These are phyloP conservation scores for Parmelia sp. DNA, from an alignment of 495 filamentous ascomycete species.

Conservation along the genomic window DNA sequence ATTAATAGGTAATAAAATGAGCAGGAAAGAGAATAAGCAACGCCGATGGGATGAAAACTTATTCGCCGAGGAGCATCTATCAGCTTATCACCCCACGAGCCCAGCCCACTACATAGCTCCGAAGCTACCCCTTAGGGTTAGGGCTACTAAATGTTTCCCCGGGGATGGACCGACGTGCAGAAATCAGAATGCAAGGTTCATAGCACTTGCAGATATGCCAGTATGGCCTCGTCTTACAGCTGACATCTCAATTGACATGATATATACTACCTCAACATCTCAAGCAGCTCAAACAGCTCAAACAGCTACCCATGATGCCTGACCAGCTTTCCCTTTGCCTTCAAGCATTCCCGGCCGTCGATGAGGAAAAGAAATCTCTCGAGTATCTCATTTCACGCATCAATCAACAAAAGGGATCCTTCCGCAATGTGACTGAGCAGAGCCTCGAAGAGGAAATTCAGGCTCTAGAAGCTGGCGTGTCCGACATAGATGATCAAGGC, in stretches of 20 bases:
- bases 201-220: not conserved
- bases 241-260: no score
- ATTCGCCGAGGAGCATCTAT: not conserved
- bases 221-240: not conserved
- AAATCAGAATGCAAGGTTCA: not conserved
- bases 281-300: no score
- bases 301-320: not conserved
- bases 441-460: slow-evolving; percentile 55
- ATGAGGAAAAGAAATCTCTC: slow-evolving; percentile 53
- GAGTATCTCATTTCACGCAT: slow-evolving; percentile 68
- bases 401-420: slow-evolving; percentile 66
- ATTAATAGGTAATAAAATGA: not conserved
- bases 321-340: slow-evolving; percentile 45
- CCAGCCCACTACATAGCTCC: not conserved
- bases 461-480: slow-evolving; percentile 37
- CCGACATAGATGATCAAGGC: slow-evolving; percentile 32
- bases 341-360: slow-evolving; percentile 50
- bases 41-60: not conserved
- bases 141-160: slow-evolving; percentile 3
- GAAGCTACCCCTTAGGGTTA: slow-evolving; percentile 7
- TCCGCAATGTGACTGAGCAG: slow-evolving; percentile 61
- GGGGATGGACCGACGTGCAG: not conserved
- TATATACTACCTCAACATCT: no score
- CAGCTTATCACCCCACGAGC: not conserved
- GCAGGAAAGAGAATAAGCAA: not conserved